These are phyloP conservation scores for Mesembryanthemum crystallinum DNA, from an alignment of 148 eudicot genomes.

Conservation along the genomic window DNA sequence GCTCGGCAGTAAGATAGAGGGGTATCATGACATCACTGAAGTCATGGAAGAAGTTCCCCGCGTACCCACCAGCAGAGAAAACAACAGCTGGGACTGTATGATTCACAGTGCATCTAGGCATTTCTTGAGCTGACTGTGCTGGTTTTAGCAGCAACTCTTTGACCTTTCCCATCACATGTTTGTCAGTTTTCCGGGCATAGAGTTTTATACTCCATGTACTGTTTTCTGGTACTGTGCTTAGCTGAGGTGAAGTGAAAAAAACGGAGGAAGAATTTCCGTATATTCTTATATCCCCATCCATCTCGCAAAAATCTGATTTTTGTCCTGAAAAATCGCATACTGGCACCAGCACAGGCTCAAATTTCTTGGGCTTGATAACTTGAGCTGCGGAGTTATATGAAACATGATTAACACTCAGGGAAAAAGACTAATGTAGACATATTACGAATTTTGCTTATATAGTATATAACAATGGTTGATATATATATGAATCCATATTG, in stretches of 20 bases:
- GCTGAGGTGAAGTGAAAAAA: slow-evolving; percentile 23
- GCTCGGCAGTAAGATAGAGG: slow-evolving; percentile 26
- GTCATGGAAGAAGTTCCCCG: slow-evolving; percentile 36
- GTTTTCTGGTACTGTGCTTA: background rate
- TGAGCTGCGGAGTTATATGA: slow-evolving; percentile 8
- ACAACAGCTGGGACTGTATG: slow-evolving; percentile 32
- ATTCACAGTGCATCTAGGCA: slow-evolving; percentile 25
- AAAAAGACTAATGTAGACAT: background rate
- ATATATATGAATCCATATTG: too few relatives aligned
- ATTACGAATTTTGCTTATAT: background rate
- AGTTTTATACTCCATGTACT: slow-evolving; percentile 38
- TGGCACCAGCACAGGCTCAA: slow-evolving; percentile 24
- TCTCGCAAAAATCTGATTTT: slow-evolving; percentile 52
- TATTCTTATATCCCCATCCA: slow-evolving; percentile 47
- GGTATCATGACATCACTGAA: slow-evolving; percentile 36
- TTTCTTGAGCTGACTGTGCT: background rate
- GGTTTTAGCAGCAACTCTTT: slow-evolving; percentile 24
- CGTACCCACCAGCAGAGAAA: slow-evolving; percentile 36
- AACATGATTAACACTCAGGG: background rate
- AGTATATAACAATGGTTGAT: too few relatives aligned
- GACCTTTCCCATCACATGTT: slow-evolving; percentile 30
- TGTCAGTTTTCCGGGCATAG: slow-evolving; percentile 49
- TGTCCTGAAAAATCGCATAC: slow-evolving; percentile 39
- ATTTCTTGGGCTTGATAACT: slow-evolving; percentile 5
- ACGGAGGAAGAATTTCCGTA: slow-evolving; percentile 56